Base-by-base conservation (phyloP, 2,329 filamentous ascomycete species). In the Rhynchosporium secalis region DNA sequence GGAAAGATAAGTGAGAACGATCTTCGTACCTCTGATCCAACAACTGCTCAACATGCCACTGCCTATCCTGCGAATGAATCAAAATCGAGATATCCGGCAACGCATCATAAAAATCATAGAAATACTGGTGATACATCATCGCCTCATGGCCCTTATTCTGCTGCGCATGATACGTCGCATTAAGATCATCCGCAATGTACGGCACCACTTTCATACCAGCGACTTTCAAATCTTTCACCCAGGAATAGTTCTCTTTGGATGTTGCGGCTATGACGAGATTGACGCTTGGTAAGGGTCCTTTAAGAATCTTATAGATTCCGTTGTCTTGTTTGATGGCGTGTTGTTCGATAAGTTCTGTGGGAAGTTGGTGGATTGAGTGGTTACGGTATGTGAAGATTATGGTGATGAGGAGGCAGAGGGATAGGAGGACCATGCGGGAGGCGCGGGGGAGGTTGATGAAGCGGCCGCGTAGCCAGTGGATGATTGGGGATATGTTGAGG, bases 41-140 rank as follows among this genome's bases (percentile, higher is more conserved):
- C 12, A 71, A 48, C 13, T 62, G 46, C 20, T 69, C 67, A 3
- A 68, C 62, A 49, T 71, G 68, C 69, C 69, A 70, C 2, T 64
- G 62, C 80, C 78, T 43, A 79, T 80, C 67, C 62, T 86, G 83
- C 2, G 83, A 79, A 43, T 70, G 67, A 29, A 70, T 65, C 31
- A 71, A 62, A 49, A 71, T 70, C 4, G 67, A 68, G 13, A 71
- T 61, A 58, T 70, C 69, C 2, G 69, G 63, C 2, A 86, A 76
- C 7, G 79, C 70, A 55, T 85, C 78, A 72, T 87, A 87, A 70
- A 84, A 79, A 67, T 86, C 82, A 71, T 86, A 83, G 63, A 86
- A 80, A 72, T 84, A 86, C 54, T 86, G 85, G 68, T 66, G 69
- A 48, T 71, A 71, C 49, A 69, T 67, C 65, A 69, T 69, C 13